phyloP scores from a whole-genome alignment of 2,329 filamentous ascomycete genomes.

The Diaporthe citri region DNA sequence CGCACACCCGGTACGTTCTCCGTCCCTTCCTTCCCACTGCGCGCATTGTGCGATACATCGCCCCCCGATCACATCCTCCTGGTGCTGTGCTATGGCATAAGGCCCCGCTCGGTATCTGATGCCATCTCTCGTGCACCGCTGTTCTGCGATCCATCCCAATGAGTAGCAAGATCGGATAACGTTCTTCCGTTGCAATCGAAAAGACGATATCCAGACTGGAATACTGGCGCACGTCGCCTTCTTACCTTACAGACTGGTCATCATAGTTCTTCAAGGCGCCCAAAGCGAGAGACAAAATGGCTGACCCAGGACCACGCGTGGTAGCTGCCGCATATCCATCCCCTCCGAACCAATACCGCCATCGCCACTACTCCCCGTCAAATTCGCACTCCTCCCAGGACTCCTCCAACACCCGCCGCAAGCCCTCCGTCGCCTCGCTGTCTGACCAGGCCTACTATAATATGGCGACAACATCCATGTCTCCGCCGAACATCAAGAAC shows the following conservation, averaged over 20 bases:
- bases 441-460: constrained; percentile 6
- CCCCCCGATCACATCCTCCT: neutral
- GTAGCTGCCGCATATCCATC: constrained; percentile 27
- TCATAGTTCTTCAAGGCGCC: neutral
- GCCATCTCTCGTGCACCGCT: constrained; percentile 2
- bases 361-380: constrained; percentile 9
- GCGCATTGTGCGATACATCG: neutral
- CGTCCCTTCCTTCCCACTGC: neutral
- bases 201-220: neutral
- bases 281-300: constrained; percentile 19
- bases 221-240: neutral
- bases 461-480: constrained; percentile 35
- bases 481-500: constrained; percentile 36
- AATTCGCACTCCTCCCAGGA: constrained; percentile 12
- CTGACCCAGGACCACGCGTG: constrained; percentile 36
- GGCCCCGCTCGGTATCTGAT: neutral
- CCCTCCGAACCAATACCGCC: constrained; percentile 4
- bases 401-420: constrained; percentile 9
- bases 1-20: constrained; percentile 7
- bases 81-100: constrained; percentile 1
- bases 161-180: constrained; percentile 8
- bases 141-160: constrained; percentile 14
- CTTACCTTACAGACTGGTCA: neutral
- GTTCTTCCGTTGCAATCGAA: neutral
- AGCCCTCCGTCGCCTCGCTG: neutral